Evolutionary conservation across 2,329 filamentous ascomycete species (phyloP).

Genomic region (Mollisiaceae sp.): DNA sequence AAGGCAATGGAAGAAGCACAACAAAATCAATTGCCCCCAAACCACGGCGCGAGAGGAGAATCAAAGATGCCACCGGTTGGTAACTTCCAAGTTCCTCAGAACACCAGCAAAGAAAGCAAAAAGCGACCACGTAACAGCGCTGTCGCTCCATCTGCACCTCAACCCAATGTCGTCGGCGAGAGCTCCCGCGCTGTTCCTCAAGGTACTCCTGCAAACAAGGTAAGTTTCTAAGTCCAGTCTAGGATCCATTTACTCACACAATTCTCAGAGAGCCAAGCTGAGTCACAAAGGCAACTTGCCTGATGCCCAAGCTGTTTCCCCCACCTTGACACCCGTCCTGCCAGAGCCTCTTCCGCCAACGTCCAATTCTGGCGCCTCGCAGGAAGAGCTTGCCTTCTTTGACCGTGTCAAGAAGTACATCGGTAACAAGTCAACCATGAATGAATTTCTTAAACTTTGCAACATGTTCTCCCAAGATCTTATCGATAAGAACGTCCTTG

Average conservation of each 20-base stretch:
- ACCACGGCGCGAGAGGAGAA: slow-evolving; percentile 54
- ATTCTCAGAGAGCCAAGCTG: slow-evolving; percentile 69
- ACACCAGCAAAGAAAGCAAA: slow-evolving; percentile 87
- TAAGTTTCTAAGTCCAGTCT: slow-evolving; percentile 34
- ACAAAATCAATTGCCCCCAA: slow-evolving; percentile 61
- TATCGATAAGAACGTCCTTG: slow-evolving; percentile 82
- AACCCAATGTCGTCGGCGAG: slow-evolving; percentile 35
- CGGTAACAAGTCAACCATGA: slow-evolving; percentile 88
- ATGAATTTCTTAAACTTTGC: slow-evolving; percentile 95
- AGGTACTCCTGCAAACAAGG: slow-evolving; percentile 53
- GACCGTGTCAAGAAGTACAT: slow-evolving; percentile 97
- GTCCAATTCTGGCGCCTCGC: slow-evolving; percentile 72
- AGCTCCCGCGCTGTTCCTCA: slow-evolving; percentile 34
- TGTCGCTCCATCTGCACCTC: slow-evolving; percentile 43
- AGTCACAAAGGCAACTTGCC: slow-evolving; percentile 57
- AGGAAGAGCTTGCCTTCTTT: slow-evolving; percentile 91
- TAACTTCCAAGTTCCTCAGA: slow-evolving; percentile 84
- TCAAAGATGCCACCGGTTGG: slow-evolving; percentile 88
- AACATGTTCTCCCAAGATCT: slow-evolving; percentile 94
- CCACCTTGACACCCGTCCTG: slow-evolving; percentile 84
- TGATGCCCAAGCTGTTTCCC: slow-evolving; percentile 61
- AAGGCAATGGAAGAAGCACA: slow-evolving; percentile 69
- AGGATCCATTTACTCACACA: slow-evolving; percentile 14
- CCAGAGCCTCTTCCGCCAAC: slow-evolving; percentile 86
- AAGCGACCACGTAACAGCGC: slow-evolving; percentile 68